Evolutionary conservation across 208 protist species (phyloP), one percentile per base, ranked within the genome.

Genomic region (Leishmania tropica): DNA sequence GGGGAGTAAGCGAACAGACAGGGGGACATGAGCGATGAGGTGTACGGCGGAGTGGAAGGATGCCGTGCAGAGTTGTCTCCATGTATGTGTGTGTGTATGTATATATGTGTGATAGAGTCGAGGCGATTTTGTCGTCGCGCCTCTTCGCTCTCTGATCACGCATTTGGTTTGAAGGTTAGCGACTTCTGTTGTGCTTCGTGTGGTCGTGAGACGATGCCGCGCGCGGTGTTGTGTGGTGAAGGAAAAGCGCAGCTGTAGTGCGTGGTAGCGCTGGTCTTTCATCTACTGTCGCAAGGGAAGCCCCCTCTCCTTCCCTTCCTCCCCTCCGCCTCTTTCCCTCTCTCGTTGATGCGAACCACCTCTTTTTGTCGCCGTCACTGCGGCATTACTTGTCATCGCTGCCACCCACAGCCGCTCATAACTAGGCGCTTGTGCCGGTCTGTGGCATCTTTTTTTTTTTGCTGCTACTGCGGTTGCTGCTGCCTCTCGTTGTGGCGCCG

Each of bases 1-100:
- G 6, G 92, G 90, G 11, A 79, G 79, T 45, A 45, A 11, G 42
- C 42, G 42, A 45, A 45, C 76, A 95, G 81, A 45, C 7, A 84
- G 60, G 75, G 51, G 2, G 53, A 78, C 73, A 65, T 90, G 73
- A 86, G 72, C 28, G 70, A 77, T 5, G 81, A 79, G 28, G 78
- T 7, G 51, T 21, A 60, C 21, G 10, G 54, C 21, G 54, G 54
- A 53, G 15, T 0, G 15, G 35, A 68, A 68, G 24, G 28, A 42
- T 68, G 28, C 11, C n/a, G 24, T 21, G 62, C 1, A 42, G 35
- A 3, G 28, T 47, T 3, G 65, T 28, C 37, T n/a, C n/a, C n/a
- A n/a, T n/a, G n/a, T n/a, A n/a, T n/a, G n/a, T n/a, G n/a, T n/a
- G n/a, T n/a, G n/a, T 28, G 0, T 0, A 5, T 78, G 83, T 86